A percentile compares a stretch with the other conserved stretches of the same genome.
phyloP scores from a whole-genome alignment of 164 flowering plant species.

The Magnolia sinica region DNA sequence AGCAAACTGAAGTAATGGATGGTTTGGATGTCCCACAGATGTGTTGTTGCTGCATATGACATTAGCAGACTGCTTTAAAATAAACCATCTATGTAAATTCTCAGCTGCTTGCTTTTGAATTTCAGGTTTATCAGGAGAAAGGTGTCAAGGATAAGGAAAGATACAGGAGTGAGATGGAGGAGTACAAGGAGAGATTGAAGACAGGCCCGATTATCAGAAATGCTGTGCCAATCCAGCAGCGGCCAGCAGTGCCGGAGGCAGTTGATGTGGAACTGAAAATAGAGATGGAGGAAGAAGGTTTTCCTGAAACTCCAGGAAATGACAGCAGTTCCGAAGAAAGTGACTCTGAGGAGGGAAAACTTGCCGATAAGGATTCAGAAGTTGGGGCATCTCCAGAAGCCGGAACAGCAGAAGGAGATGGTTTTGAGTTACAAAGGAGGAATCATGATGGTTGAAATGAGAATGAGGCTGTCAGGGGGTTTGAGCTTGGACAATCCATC shows the following conservation, averaged over 20 bases:
- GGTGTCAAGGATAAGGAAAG: constrained; percentile 85
- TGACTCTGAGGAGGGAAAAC: constrained; percentile 39
- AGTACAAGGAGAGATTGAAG: constrained; percentile 55
- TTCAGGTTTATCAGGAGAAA: constrained; percentile 85
- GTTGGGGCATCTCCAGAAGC: constrained; percentile 27
- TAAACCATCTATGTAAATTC: not conserved
- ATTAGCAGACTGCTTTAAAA: not conserved
- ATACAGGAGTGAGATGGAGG: constrained; percentile 78
- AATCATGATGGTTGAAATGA: constrained; percentile 9
- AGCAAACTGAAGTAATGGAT: too few relatives aligned
- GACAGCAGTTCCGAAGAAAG: constrained; percentile 36
- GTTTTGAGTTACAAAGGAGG: constrained; percentile 18
- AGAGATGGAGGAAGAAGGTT: constrained; percentile 33
- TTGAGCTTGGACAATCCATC: constrained; percentile 2
- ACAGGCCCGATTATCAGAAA: constrained; percentile 42
- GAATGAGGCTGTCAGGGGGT: constrained; percentile 1
- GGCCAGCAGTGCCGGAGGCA: constrained; percentile 35
- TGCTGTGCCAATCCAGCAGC: constrained; percentile 65
- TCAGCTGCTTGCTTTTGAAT: constrained; percentile 4
- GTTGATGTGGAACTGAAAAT: constrained; percentile 27
- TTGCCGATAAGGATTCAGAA: constrained; percentile 28
- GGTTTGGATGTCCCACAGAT: too few relatives aligned
- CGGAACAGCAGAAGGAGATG: constrained; percentile 16
- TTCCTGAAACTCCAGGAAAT: constrained; percentile 32
- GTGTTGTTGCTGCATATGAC: too few relatives aligned